Base-by-base conservation (phyloP, 495 filamentous ascomycete genomes). In the Xylaria bambusicola region DNA sequence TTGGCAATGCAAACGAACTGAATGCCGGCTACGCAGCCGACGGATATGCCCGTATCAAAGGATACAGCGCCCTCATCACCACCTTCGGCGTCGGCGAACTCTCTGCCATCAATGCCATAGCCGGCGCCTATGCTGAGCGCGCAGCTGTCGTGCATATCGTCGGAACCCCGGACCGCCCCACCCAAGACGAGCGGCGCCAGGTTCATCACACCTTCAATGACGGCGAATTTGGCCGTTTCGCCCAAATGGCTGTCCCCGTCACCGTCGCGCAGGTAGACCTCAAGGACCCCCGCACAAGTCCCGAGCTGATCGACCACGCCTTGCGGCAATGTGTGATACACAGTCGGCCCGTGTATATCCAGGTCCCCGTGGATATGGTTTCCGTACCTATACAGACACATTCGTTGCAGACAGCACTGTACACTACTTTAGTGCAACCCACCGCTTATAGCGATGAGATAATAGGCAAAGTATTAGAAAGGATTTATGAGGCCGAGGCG, bases 161-260 rank as follows among this genome's bases (percentile, higher is more conserved):
- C 13, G 88, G 88, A 3, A 73, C 74, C n/a, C 84, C 84, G 2
- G 75, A 77, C 3, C 82, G 73, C 5, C 55, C 64, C 18, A 71
- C 75, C n/a, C 80, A 84, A 53, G 70, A 68, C 36, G 57, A 74
- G 49, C 76, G 79, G 48, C 66, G 75, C 60, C 71, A 89, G 15
- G 75, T 93, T 5, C 90, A 93, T 65, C 90, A 93, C 64, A 91
- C 90, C 2, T 81, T 93, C 29, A 89, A 89, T 17, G 90, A 92
- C 62, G 89, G 89, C 5, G 84, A 90, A 61, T 90, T 86, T 68
- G 80, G 84, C 41, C 86, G 88, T n/a, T 92, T 90, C 66, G 75
- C 80, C 31, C 77, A 83, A 38, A 92, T 92, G 84, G 86, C 76
- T 62, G 71, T 67, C 23, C 76, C 78, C 13, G 84, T 92, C 48